Evolutionary conservation across 352 stramenopile genomes (phyloP), one percentile per base, ranked within the genome.

Genomic region (Aphanomyces invadans): DNA sequence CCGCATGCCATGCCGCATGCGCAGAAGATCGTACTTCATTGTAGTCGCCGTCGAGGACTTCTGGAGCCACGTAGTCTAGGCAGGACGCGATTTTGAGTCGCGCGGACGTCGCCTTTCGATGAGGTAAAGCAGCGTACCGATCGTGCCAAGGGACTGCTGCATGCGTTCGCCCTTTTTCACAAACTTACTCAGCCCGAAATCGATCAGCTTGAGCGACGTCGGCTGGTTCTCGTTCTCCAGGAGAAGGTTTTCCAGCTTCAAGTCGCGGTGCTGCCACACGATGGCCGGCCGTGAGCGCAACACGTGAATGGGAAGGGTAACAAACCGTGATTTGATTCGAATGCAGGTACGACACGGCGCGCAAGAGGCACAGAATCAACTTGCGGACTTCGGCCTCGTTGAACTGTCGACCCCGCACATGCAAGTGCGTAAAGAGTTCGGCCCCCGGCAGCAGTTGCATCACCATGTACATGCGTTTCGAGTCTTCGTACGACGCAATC

Each of bases 391-490:
- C 78, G 38, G 77, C 76, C 48, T 94, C 85, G 1, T 72, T 80
- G 63, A 92, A 89, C 17, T 62, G 39, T 39, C 79, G 79, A n/a
- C 75, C 62, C 28, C 83, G 79, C 62, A 81, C 78, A 72, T 90
- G 90, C 63, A 92, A 56, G 51, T 89, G 74, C 19, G 89, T 77
- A 69, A 88, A 92, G 15, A 93, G 71, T 48, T 89, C 82, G 49
- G 89, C 88, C 55, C 85, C 85, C 54, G 88, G 84, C 53, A 83
- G 88, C n/a, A 90, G 75, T 70, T 93, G 80, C 79, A 90, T 90
- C 69, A 90, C 76, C 81, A 93, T 90, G 75, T 93, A 93, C 78
- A 93, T 89, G 65, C 83, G 76, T 61, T 88, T 69, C 52, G 74
- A 75, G 70, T 92, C 83, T 63, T 92, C 83, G 61, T 89, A 92